Base-by-base conservation (phyloP, 331 rosid species). In the Phaseolus coccineus region DNA sequence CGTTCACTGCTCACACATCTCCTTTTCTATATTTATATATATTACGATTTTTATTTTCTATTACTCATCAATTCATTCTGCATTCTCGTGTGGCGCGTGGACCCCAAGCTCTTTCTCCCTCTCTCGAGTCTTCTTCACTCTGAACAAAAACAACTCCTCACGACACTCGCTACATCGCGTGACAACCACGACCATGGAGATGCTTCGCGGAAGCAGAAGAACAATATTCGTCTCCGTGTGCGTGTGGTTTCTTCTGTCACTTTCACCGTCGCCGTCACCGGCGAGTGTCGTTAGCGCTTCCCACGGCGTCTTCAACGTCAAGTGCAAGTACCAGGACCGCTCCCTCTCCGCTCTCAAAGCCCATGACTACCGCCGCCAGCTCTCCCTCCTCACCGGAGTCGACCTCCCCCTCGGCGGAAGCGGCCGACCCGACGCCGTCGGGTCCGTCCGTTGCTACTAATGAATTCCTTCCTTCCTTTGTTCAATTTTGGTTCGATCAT, bases 401-500 rank as follows among this genome's bases (percentile, higher is more conserved):
- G 97, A 93, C 87, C 89, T 95, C 52, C 98, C 98, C 16, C 69
- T 95, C 33, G 96, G 99, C 13, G 99, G 99, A 40, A 76, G 84
- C 69, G 98, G 98, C 76, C 96, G 98, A 40, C 99, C 99, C 19
- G 94, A 91, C 75, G 85, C 88, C 82, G 90, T 93, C 52, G 97
- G 99, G 98, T 92, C 30, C 2, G 97, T 90, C 31, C 2, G 19
- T 8, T 15, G 8, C 27, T 16, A 0, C 11, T 30, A 2, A 19
- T 8, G 0, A 19, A 16, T 6, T 8, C 13, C 13, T 42, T 52
- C 11, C 28, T 55, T 52, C 10, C 28, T 55, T 27, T 16, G 22
- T 59, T 58, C n/a, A 4, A 58, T 10, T 58, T 25, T 19, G 30
- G 5, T 55, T 55, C 30, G 13, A 7, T 55, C 61, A 7, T 25